These are phyloP conservation scores for Seminavis robusta DNA, from an alignment of 108 stramenopile genomes.

Conservation along the genomic window DNA sequence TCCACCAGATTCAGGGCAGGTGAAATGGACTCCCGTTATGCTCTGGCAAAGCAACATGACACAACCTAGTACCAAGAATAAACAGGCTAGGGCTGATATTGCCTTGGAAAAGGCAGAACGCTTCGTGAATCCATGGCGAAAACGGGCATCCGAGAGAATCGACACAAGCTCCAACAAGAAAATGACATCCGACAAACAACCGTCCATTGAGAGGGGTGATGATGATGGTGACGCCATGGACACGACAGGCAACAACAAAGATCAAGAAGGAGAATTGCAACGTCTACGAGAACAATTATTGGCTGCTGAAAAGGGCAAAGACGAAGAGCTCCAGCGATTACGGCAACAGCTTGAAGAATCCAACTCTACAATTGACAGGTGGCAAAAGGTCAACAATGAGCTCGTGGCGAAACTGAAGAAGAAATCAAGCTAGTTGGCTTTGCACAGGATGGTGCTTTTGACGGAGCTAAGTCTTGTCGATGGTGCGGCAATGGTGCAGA, in stretches of 20 bases:
- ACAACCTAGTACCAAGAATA: background rate
- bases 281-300: background rate
- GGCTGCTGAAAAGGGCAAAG: background rate
- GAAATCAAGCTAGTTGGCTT: too few species aligned
- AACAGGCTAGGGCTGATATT: too few species aligned
- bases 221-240: background rate
- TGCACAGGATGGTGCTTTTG: too few species aligned
- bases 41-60: background rate
- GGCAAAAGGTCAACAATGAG: constrained; percentile 75
- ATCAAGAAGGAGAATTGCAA: background rate
- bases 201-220: background rate
- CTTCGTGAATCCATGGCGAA: too few species aligned
- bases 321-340: constrained; percentile 36
- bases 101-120: too few species aligned
- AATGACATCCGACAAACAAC: background rate
- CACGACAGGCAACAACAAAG: background rate
- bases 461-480: too few species aligned
- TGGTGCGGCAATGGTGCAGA: too few species aligned
- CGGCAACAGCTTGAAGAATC: constrained; percentile 48
- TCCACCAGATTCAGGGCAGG: too few species aligned
- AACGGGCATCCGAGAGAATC: too few species aligned
- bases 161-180: too few species aligned
- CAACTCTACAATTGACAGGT: constrained; percentile 44
- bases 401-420: constrained; percentile 39
- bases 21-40: background rate